These are phyloP conservation scores for Coelastrella sp. DNA, from an alignment of 139 green algal species.

Conservation along the genomic window DNA sequence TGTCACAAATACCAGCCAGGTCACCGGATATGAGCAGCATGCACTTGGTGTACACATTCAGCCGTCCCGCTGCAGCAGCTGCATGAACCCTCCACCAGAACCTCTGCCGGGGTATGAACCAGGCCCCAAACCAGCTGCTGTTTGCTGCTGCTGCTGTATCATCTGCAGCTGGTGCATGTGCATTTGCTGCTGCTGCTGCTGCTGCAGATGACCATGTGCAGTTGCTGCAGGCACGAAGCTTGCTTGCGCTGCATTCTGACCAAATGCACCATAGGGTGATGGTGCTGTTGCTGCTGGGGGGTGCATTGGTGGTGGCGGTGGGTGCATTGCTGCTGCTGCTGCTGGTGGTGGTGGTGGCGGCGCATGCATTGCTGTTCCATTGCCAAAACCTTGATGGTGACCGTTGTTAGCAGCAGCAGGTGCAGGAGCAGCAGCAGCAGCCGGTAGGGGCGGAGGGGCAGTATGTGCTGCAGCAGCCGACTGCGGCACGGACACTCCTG, in stretches of 20 bases:
- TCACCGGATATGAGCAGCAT: too few species aligned
- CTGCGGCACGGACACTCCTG: too few species aligned
- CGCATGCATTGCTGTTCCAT: not conserved
- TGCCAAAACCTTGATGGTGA: not conserved
- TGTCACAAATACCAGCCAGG: too few species aligned
- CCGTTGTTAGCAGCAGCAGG: too few species aligned
- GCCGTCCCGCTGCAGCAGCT: not conserved
- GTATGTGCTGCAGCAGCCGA: too few species aligned
- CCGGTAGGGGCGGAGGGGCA: too few species aligned
- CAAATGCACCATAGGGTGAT: not conserved
- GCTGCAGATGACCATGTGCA: not conserved
- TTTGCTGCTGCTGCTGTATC: not conserved
- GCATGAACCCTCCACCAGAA: not conserved
- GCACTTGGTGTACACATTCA: not conserved
- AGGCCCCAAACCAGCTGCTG: not conserved
- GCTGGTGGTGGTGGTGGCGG: not conserved
- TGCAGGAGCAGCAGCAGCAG: too few species aligned
- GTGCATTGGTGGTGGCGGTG: too few species aligned
- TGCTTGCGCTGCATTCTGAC: too few species aligned
- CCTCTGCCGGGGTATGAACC: too few species aligned
- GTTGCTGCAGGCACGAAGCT: too few species aligned
- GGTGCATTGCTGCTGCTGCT: not conserved
- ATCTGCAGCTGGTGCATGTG: not conserved
- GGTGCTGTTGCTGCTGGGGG: not conserved
- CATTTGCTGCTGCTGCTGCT: not conserved